Conservation (phyloP, 768 basidiomycete genomes). For the Rhizopogon roseolus region DNA sequence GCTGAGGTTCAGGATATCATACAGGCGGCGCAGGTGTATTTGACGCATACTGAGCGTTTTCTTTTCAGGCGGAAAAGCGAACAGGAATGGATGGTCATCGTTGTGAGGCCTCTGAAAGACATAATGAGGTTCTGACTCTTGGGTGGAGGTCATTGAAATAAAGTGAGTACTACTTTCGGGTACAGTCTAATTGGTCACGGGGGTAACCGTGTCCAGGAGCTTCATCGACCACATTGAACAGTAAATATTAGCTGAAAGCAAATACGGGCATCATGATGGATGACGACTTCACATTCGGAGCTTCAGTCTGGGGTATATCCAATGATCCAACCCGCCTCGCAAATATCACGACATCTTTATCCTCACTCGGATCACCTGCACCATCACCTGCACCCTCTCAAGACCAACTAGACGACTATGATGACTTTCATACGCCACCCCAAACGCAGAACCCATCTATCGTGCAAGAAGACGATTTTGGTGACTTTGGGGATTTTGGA, state of each 20-base stretch:
- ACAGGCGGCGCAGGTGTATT: constrained; percentile 68
- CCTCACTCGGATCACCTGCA: constrained; percentile 12
- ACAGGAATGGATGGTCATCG: constrained; percentile 49
- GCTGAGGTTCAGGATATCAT: constrained; percentile 68
- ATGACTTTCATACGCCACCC: constrained; percentile 43
- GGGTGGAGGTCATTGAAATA: neutral
- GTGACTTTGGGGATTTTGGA: constrained; percentile 85
- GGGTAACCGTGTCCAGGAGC: constrained; percentile 1
- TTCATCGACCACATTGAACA: neutral
- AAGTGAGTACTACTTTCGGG: neutral
- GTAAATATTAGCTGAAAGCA: constrained; percentile 9
- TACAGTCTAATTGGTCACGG: neutral
- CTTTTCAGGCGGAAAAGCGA: constrained; percentile 51
- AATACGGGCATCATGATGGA: constrained; percentile 44
- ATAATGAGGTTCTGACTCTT: neutral
- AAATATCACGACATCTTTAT: constrained; percentile 17
- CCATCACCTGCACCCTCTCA: constrained; percentile 24
- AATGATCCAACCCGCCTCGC: constrained; percentile 29
- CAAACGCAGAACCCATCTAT: constrained; percentile 37
- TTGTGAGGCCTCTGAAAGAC: neutral
- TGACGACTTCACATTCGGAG: constrained; percentile 67
- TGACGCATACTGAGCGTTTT: constrained; percentile 52
- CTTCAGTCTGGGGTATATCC: constrained; percentile 67
- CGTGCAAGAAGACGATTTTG: constrained; percentile 68
- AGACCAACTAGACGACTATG: constrained; percentile 49